Base-by-base conservation (phyloP, 495 filamentous ascomycete species). In the Amorphotheca resinae region DNA sequence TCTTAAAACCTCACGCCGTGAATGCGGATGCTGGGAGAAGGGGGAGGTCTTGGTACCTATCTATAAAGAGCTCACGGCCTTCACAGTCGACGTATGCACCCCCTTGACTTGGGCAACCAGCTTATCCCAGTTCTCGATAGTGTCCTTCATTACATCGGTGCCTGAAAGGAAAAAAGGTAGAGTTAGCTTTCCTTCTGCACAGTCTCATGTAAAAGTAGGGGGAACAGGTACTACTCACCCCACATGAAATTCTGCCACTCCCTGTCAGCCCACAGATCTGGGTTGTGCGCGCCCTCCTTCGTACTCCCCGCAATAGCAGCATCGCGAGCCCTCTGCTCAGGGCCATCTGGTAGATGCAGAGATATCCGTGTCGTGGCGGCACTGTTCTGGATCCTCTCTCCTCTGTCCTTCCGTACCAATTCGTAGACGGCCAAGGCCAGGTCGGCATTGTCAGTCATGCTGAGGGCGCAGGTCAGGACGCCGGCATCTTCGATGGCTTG, bases 401-500 rank as follows among this genome's bases (percentile, higher is more conserved):
- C 46, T 1, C 53, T 46, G 4, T 22, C 14, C 25, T 53, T 53
- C 15, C 53, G 30, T n/a, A 47, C 42, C 0, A 8, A 16, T 17
- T 50, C 45, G 22, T 53, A 55, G 9, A 42, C n/a, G 17, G 41
- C 40, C 7, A 55, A 38, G 7, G 50, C 50, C 3, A 31, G 9
- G 0, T 40, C 28, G 14, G 53, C 44, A 5, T 33, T 21, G 2
- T 41, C 42, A 4, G 30, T 41, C 14, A 37, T 35, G 9, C 38
- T 38, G 20, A 55, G 38, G 11, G 43, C 43, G 15, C 35, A 42
- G 21, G 46, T 33, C n/a, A 55, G 21, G 2, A 41, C 34, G 0
- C 38, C 50, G 2, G 50, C 53, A 26, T 55, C 53, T 44, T 55
- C 53, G 18, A 55, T 38, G 9, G 50, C 53, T 41, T 55, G 44